Conservation (phyloP, 192 early-diverging fungal species). For the Podila clonocystis region DNA sequence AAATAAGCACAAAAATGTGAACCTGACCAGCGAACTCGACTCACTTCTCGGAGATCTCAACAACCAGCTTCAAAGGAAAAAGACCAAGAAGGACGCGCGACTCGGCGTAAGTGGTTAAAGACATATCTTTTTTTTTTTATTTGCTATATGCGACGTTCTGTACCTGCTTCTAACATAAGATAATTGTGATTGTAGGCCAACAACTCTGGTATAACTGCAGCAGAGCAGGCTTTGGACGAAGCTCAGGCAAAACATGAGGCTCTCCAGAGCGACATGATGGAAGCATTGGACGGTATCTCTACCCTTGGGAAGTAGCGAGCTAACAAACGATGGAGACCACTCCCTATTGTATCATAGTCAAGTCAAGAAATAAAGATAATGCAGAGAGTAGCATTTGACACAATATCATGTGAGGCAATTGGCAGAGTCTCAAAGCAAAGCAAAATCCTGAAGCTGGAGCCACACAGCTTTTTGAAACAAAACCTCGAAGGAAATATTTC, state of each 20-base stretch:
- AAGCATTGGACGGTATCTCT: conserved; percentile 45
- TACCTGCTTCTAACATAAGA: background rate
- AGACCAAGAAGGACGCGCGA: conserved; percentile 35
- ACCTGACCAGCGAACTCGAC: conserved; percentile 43
- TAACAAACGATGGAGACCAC: too few relatives aligned
- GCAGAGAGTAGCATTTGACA: too few relatives aligned
- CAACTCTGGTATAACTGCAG: conserved; percentile 1
- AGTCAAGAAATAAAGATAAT: too few relatives aligned
- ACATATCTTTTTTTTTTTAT: too few relatives aligned
- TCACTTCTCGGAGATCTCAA: conserved; percentile 47
- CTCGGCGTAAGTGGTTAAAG: background rate
- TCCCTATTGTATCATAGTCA: background rate
- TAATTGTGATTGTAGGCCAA: background rate
- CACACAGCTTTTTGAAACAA: too few relatives aligned
- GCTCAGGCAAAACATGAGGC: conserved; percentile 42
- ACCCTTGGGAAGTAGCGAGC: conserved; percentile 27
- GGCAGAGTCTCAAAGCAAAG: too few relatives aligned
- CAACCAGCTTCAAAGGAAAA: conserved; percentile 35
- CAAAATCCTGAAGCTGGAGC: too few relatives aligned
- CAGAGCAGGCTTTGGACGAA: conserved; percentile 31
- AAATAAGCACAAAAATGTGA: conserved; percentile 32
- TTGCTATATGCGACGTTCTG: background rate
- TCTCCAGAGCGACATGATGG: conserved; percentile 44
- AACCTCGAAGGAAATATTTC: too few relatives aligned
- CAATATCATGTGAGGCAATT: too few relatives aligned